Conservation (phyloP, 257 asterid genomes). For the Nicotiana benthamiana region DNA sequence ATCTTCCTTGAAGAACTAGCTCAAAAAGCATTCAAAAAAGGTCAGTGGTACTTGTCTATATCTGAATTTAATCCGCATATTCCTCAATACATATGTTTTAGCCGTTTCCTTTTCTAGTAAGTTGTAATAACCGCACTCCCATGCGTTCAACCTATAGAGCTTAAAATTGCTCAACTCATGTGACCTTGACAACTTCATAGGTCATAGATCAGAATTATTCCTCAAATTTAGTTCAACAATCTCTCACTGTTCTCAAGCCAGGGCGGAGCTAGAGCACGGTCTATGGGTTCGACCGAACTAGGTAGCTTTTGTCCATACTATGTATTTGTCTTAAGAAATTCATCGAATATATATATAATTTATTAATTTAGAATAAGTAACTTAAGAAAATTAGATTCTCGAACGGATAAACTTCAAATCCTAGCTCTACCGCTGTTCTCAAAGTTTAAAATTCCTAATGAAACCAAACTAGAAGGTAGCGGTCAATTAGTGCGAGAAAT, state of each 20-base stretch:
- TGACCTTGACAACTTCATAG: background rate
- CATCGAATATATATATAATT: no score
- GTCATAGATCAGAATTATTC: background rate
- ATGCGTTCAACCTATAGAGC: background rate
- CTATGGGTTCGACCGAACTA: no score
- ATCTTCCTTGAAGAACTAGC: background rate
- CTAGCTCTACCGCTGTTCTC: no score
- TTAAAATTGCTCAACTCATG: background rate
- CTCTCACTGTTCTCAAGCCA: background rate
- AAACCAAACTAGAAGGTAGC: background rate
- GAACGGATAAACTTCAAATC: no score
- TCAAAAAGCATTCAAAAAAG: background rate
- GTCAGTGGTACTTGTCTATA: background rate
- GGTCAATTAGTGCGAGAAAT: background rate
- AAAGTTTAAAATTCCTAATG: background rate
- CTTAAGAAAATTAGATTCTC: no score
- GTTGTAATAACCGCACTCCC: background rate
- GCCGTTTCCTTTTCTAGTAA: background rate
- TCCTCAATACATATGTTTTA: background rate
- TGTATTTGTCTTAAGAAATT: no score
- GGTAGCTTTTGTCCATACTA: no score
- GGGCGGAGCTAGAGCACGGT: no score
- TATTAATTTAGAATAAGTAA: no score
- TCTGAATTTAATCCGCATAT: background rate
- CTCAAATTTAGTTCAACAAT: background rate